Percentiles rank a stretch among this genome's conserved stretches.
These are phyloP conservation scores for Acmispon strigosus DNA, from an alignment of 306 rosid genomes.

Conservation along the genomic window DNA sequence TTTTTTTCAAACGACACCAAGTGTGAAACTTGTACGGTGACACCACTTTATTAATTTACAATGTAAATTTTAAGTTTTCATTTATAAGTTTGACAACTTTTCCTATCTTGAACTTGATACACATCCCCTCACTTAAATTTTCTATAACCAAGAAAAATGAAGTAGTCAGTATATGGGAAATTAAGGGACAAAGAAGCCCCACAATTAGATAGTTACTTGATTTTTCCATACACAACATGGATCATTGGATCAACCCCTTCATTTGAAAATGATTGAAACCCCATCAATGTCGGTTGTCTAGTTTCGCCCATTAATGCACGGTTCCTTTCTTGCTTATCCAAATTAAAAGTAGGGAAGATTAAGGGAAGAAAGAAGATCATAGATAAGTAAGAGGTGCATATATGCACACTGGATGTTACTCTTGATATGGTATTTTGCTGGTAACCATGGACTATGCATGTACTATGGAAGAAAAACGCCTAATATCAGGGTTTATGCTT, in stretches of 20 bases:
- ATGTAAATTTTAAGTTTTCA: too few species aligned
- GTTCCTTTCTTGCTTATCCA: slow-evolving; percentile 7
- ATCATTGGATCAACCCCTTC: slow-evolving; percentile 15
- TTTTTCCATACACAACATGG: slow-evolving; percentile 16
- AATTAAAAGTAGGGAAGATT: not conserved
- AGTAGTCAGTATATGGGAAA: slow-evolving; percentile 13
- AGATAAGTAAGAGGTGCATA: too few species aligned
- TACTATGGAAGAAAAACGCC: slow-evolving; percentile 4
- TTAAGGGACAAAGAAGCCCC: slow-evolving; percentile 47
- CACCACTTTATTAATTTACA: too few species aligned
- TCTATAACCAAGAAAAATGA: too few species aligned
- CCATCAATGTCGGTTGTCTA: slow-evolving; percentile 32
- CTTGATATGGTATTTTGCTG: not conserved
- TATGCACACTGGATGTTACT: not conserved
- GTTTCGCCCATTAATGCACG: slow-evolving; percentile 25
- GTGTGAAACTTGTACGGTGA: too few species aligned
- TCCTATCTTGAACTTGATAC: too few species aligned
- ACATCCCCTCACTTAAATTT: too few species aligned
- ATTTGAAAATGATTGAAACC: slow-evolving; percentile 33
- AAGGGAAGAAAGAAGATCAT: not conserved
- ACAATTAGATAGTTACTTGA: slow-evolving; percentile 25
- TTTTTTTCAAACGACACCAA: too few species aligned
- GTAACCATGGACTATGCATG: not conserved
- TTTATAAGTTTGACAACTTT: too few species aligned
- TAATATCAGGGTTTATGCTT: slow-evolving; percentile 11